Evolutionary conservation across 2,329 filamentous ascomycete species (phyloP).

Genomic region (Clarireedia hainanense): DNA sequence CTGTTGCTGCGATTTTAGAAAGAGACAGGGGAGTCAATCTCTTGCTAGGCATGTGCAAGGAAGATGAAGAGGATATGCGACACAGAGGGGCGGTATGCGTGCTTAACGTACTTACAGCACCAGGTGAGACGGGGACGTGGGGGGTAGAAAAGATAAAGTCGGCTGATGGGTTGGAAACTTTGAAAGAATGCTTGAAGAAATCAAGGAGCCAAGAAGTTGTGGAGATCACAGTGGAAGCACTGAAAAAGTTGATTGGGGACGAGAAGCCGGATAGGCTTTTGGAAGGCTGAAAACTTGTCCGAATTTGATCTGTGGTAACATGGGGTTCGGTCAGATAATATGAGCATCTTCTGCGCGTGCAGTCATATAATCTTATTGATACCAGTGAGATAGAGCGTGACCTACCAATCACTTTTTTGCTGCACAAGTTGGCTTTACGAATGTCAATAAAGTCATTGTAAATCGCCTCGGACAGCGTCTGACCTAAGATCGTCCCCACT

Average conservation of each 20-base stretch:
- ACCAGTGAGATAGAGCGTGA: too few relatives aligned
- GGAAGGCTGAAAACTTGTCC: neutral
- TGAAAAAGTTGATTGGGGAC: conserved; percentile 44
- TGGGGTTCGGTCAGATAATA: too few relatives aligned
- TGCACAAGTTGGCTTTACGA: too few relatives aligned
- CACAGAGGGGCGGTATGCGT: conserved; percentile 70
- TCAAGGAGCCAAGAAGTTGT: conserved; percentile 63
- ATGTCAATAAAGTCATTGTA: too few relatives aligned
- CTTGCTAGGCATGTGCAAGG: conserved; percentile 72
- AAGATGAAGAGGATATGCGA: conserved; percentile 60
- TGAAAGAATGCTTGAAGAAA: conserved; percentile 64
- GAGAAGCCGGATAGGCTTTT: neutral
- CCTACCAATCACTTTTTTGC: too few relatives aligned
- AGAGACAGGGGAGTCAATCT: conserved; percentile 65
- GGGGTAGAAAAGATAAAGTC: conserved; percentile 53
- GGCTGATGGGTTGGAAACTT: conserved; percentile 54
- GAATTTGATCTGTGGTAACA: too few relatives aligned
- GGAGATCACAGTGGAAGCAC: conserved; percentile 60
- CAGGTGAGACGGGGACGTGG: conserved; percentile 55
- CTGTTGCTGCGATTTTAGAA: conserved; percentile 62
- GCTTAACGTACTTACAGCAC: conserved; percentile 61
- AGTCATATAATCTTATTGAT: too few relatives aligned
- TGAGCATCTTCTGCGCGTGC: too few relatives aligned
- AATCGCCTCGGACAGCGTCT: too few relatives aligned
- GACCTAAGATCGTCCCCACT: too few relatives aligned